phyloP scores from a whole-genome alignment of 2,329 filamentous ascomycete genomes.

The Lecanicillium sp. region DNA sequence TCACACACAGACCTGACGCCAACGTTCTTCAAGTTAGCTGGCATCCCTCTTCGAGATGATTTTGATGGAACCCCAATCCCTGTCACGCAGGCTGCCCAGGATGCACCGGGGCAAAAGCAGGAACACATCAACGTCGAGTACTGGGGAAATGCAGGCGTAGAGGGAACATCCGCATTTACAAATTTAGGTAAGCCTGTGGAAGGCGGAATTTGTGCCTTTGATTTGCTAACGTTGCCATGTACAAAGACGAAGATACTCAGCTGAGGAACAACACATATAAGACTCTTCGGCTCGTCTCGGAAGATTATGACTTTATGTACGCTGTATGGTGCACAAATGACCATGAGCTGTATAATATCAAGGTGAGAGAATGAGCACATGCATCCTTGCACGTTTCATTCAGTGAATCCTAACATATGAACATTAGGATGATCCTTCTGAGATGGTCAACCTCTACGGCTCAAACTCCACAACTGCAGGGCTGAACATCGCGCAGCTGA shows the following conservation, averaged over 20 bases:
- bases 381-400: too few species aligned
- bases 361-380: too few species aligned
- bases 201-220: constrained; percentile 17
- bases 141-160: constrained; percentile 38
- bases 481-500: too few species aligned
- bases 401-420: too few species aligned
- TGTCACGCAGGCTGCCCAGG: constrained; percentile 19
- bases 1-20: constrained; percentile 58
- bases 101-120: constrained; percentile 20
- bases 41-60: constrained; percentile 33
- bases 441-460: neutral
- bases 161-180: too few species aligned
- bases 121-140: constrained; percentile 54
- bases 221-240: too few species aligned
- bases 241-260: constrained; percentile 11
- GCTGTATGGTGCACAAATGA: constrained; percentile 63
- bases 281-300: constrained; percentile 43
- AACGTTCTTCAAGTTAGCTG: constrained; percentile 42
- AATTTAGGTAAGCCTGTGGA: too few species aligned
- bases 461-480: too few species aligned
- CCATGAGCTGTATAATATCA: constrained; percentile 58
- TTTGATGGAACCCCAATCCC: constrained; percentile 52
- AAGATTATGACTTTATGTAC: constrained; percentile 55
- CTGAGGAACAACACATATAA: constrained; percentile 65
- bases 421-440: constrained; percentile 21